Conservation (phyloP, 73 alveolate genomes). For the Diophrys appendiculata region DNA sequence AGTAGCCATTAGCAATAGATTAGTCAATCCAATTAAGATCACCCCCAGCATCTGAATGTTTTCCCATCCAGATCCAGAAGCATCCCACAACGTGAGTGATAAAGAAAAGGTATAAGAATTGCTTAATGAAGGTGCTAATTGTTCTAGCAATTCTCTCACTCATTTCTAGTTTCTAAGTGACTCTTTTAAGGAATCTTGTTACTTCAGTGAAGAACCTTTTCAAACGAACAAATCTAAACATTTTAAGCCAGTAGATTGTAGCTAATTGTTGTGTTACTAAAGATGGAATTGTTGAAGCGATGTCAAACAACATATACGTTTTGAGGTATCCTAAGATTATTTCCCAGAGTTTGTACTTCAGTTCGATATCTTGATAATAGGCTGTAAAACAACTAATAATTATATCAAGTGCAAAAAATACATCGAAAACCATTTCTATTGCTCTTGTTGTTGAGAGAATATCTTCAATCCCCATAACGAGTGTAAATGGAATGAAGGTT, state of each 20-base stretch:
- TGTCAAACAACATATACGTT: conserved; percentile 45
- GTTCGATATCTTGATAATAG: conserved; percentile 50
- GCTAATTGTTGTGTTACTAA: conserved; percentile 11
- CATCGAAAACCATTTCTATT: conserved; percentile 39
- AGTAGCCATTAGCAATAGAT: background rate
- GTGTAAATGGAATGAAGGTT: conserved; percentile 40
- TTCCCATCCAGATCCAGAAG: conserved; percentile 54
- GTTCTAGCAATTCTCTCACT: conserved; percentile 27
- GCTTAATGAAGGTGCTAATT: conserved; percentile 37
- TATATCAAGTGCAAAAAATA: conserved; percentile 33
- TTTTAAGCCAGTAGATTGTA: conserved; percentile 31
- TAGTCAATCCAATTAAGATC: conserved; percentile 19
- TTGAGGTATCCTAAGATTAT: conserved; percentile 37
- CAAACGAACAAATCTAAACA: conserved; percentile 41
- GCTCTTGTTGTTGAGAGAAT: background rate
- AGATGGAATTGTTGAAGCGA: conserved; percentile 52
- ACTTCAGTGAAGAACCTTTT: conserved; percentile 20
- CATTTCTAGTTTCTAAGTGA: conserved; percentile 27
- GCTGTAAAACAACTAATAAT: conserved; percentile 50
- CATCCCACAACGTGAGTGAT: conserved; percentile 58
- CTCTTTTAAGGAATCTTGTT: background rate
- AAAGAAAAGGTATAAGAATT: conserved; percentile 31
- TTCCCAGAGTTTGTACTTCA: conserved; percentile 18
- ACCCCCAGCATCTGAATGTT: conserved; percentile 14
- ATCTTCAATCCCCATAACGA: conserved; percentile 31